Percentiles rank a stretch among this genome's conserved stretches.
Evolutionary conservation across 139 green algal species (phyloP).

Genomic region (Zygnema cylindricum): DNA sequence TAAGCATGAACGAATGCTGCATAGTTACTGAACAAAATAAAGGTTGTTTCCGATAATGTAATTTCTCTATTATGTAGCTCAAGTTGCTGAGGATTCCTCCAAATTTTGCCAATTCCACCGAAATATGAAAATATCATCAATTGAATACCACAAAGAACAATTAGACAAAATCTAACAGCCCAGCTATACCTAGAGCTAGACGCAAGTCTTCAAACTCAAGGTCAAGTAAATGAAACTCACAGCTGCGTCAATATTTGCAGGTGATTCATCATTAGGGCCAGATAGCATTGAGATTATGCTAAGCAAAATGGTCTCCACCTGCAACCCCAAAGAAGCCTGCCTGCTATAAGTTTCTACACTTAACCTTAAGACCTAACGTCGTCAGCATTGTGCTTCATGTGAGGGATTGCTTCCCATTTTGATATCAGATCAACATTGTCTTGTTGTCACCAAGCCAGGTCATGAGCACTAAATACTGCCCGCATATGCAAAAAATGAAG

Average conservation of each 20-base stretch:
- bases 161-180: neutral
- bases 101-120: neutral
- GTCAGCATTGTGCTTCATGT: no score
- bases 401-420: no score
- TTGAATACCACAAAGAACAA: neutral
- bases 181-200: neutral
- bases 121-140: neutral
- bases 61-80: neutral
- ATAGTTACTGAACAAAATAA: no score
- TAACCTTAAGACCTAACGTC: no score
- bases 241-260: conserved; percentile 98
- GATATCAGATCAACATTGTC: no score
- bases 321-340: conserved; percentile 14
- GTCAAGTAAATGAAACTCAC: conserved; percentile 19
- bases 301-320: conserved; percentile 98
- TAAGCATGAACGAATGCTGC: no score
- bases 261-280: conserved; percentile 97
- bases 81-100: neutral
- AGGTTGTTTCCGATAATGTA: no score
- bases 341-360: neutral
- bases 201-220: neutral
- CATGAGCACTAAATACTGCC: no score
- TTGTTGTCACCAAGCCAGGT: no score
- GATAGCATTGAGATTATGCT: conserved; percentile 99
- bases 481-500: no score